These are phyloP conservation scores for Mollisiaceae sp. DNA, from an alignment of 2,329 filamentous ascomycete genomes.

Conservation along the genomic window DNA sequence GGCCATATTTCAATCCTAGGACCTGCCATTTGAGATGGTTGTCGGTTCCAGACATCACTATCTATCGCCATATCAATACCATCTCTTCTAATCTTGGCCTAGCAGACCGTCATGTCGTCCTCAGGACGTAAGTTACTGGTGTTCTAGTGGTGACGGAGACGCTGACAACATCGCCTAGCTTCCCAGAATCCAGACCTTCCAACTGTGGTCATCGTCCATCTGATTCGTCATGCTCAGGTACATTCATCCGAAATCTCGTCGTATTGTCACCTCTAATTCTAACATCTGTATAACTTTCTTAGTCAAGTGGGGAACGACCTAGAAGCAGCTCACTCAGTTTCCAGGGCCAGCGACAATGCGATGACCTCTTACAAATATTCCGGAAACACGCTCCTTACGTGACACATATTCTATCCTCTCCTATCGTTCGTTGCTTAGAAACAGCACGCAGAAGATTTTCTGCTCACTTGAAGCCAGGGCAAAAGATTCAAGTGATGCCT, in stretches of 20 bases:
- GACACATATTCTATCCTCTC: neutral
- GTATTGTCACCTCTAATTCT: neutral
- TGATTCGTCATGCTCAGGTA: neutral
- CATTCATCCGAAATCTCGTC: neutral
- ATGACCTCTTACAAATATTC: neutral
- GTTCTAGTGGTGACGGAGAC: too few relatives aligned
- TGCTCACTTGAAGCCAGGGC: neutral
- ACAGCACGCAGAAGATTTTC: neutral
- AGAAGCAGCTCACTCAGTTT: neutral
- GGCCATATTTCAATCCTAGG: too few relatives aligned
- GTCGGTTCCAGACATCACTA: too few relatives aligned
- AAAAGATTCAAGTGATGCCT: neutral
- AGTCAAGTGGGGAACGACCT: neutral
- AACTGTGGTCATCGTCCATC: conserved; percentile 6
- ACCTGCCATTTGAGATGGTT: too few relatives aligned
- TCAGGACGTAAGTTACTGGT: too few relatives aligned
- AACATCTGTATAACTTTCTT: neutral
- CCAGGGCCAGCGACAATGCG: neutral
- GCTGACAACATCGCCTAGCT: neutral
- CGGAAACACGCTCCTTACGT: neutral
- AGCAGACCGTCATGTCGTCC: too few relatives aligned
- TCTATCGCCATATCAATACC: neutral
- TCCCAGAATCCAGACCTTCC: neutral
- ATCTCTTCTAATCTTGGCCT: neutral
- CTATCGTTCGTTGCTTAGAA: neutral